Conservation (phyloP, 331 rosid species). For the Malus hybrid region DNA sequence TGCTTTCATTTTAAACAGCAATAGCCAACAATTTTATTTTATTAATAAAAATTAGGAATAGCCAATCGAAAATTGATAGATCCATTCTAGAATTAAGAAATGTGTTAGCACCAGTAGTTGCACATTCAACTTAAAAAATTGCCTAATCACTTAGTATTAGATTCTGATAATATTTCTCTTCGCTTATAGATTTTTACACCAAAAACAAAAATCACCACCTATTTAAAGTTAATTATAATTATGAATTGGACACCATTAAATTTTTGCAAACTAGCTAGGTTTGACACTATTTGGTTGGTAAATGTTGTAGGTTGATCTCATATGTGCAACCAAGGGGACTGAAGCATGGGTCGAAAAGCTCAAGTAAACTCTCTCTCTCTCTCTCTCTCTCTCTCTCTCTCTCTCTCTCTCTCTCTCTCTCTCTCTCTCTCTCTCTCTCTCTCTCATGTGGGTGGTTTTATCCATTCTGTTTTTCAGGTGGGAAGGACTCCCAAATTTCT, state of each 20-base stretch:
- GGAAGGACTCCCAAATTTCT: conserved; percentile 59
- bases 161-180: too few relatives aligned
- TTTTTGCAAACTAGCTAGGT: not conserved
- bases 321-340: conserved; percentile 53
- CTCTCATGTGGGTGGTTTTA: not conserved
- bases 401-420: not conserved
- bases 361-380: conserved; percentile 32
- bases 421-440: not conserved
- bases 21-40: not conserved
- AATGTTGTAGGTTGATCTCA: conserved; percentile 38
- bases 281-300: not conserved
- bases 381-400: not conserved
- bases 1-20: not conserved
- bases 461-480: conserved; percentile 33
- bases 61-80: not conserved
- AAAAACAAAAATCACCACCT: not conserved
- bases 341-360: conserved; percentile 63
- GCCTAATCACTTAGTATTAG: too few relatives aligned
- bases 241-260: not conserved
- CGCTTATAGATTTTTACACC: not conserved
- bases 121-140: too few relatives aligned
- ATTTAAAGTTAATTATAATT: not conserved
- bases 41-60: not conserved
- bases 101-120: not conserved
- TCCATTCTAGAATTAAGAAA: not conserved